A percentile compares a stretch with the other conserved stretches of the same genome.
phyloP scores from a whole-genome alignment of 305 asterid genomes.

The Ajuga reptans region DNA sequence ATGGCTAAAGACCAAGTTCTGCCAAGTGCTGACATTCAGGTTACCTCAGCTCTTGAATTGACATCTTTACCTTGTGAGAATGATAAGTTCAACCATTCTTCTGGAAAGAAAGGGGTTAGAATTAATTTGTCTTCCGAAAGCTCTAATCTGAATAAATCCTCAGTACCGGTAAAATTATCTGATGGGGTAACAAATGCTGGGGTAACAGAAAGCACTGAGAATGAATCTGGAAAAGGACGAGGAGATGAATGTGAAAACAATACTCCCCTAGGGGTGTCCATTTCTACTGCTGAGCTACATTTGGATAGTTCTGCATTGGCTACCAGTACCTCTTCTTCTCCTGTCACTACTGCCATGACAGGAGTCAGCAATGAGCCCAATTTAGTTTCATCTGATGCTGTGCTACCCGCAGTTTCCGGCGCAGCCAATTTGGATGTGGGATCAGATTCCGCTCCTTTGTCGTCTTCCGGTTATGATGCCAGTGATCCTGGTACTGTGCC shows the following conservation, averaged over 20 bases:
- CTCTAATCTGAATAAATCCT: constrained; percentile 17
- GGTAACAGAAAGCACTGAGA: constrained; percentile 7
- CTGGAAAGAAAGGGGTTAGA: constrained; percentile 21
- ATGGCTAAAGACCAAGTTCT: constrained; percentile 19
- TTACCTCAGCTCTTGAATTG: constrained; percentile 21
- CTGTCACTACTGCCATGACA: constrained; percentile 22
- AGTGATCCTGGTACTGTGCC: constrained; percentile 26
- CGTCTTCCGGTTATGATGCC: constrained; percentile 30
- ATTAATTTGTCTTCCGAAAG: constrained; percentile 15
- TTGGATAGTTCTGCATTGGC: constrained; percentile 13
- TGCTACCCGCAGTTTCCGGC: constrained; percentile 26
- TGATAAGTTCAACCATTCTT: constrained; percentile 11
- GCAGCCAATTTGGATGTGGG: constrained; percentile 16
- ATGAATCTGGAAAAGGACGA: constrained; percentile 16
- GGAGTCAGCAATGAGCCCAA: constrained; percentile 25
- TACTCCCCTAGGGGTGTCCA: constrained; percentile 13
- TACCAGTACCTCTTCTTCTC: constrained; percentile 26
- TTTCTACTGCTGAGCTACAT: constrained; percentile 18
- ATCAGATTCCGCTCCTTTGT: constrained; percentile 29
- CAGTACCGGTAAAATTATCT: not conserved
- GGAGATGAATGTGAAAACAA: constrained; percentile 15
- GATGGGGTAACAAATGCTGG: constrained; percentile 16
- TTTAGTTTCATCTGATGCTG: constrained; percentile 27
- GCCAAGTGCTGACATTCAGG: constrained; percentile 6
- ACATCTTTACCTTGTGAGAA: constrained; percentile 20